Evolutionary conservation across 768 basidiomycete genomes (phyloP), one percentile per base, ranked within the genome.

Genomic region (Sporobolomyces roseus): DNA sequence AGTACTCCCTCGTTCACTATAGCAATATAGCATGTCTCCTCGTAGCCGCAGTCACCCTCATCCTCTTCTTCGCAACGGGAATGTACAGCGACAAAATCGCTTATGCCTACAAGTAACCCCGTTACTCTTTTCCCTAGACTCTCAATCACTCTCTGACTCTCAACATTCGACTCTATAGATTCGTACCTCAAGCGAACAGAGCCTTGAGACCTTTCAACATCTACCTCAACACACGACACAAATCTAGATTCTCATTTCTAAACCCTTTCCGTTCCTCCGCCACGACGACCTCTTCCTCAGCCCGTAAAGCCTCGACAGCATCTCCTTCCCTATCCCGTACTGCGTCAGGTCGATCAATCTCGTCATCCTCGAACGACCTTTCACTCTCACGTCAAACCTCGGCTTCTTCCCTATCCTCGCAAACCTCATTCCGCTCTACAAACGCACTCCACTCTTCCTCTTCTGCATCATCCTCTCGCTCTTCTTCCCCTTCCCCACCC

Each of bases 21-120:
- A 80, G 92, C 72, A 82, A 87, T 27, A 87, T 85, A 41, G 91
- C 89, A 1, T 79, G 92, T 43, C 81, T 96, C 16, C 89, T 94
- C 68, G 90, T 98, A 33, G 85, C 88, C 25, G 86, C 91, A 61
- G 93, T 91, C 19, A 93, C 93, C 3, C 85, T 98, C 12, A 84
- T 89, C 36, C 84, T 99, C 45, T 96, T 98, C 83, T 97, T 96
- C 78, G 91, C 92, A 13, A 93, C 90, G 74, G 94, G 94, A 23
- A 89, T 93, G 85, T 99, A 97, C 76, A 83, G 88, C 5, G 93
- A 99, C 79, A 93, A 94, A 81, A 93, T 98, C 74, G 89, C 86
- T 5, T 97, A 96, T 78, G 93, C 94, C 25, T 93, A 96, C 81
- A 88, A 88, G 93, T 93, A n/a, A n/a, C n/a, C 14, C 17, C 9